Conservation (phyloP, 495 filamentous ascomycete genomes). For the Antarctomyces pellizariae region DNA sequence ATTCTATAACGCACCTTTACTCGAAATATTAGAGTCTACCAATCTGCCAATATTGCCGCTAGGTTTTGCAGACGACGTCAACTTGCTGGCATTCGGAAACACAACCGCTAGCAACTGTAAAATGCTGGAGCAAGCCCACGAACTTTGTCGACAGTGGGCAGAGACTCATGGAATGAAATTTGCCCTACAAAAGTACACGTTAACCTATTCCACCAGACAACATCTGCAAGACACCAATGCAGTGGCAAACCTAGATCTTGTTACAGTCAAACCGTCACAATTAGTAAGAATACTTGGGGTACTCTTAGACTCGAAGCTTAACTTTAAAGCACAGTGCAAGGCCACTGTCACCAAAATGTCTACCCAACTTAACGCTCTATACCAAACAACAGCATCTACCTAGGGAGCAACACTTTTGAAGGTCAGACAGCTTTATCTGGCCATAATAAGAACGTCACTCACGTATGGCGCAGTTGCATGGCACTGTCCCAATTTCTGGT, state of each 20-base stretch:
- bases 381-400: too few species aligned
- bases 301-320: background rate
- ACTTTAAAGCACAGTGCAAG: background rate
- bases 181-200: background rate
- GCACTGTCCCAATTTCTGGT: too few species aligned
- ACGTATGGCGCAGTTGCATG: too few species aligned
- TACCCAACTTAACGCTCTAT: too few species aligned
- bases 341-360: too few species aligned
- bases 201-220: background rate
- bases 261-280: background rate
- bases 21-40: constrained; percentile 1
- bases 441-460: too few species aligned
- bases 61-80: constrained; percentile 13
- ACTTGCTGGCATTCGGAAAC: constrained; percentile 8
- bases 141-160: constrained; percentile 11
- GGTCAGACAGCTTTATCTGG: too few species aligned
- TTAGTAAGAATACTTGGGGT: background rate
- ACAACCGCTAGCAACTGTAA: constrained; percentile 9
- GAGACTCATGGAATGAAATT: background rate
- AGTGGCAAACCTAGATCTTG: background rate
- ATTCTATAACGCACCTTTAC: constrained; percentile 15
- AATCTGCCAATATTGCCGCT: constrained; percentile 1
- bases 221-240: background rate
- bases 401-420: too few species aligned
- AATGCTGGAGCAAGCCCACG: constrained; percentile 10